Evolutionary conservation across 768 basidiomycete genomes (phyloP), one percentile per base, ranked within the genome.

Genomic region (Kwoniella sp.): DNA sequence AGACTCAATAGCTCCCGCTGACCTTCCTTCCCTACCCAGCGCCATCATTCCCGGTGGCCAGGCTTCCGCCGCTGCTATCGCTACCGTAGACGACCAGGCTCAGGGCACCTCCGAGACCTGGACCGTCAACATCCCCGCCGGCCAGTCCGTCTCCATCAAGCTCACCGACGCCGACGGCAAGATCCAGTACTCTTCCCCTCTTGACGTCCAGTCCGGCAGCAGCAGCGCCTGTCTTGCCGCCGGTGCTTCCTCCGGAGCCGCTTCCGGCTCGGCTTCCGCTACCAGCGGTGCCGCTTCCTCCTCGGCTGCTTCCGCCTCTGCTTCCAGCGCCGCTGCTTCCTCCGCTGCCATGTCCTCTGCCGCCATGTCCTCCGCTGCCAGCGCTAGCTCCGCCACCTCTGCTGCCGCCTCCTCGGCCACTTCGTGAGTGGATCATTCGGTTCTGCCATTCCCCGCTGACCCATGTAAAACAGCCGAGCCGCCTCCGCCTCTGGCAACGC

Each of bases 1-100:
- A 17, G 37, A 22, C 19, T 38, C 14, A 22, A 22, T 17, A 20
- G 19, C 5, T 38, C 23, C 23, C 19, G 19, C 37, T 50, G n/a
- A 20, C 38, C 12, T 15, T 19, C 11, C 33, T 11, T 40, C 36
- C 40, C 15, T 22, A 11, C 1, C 26, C 46, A 67, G 65, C 31
- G 59, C 57, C 66, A 65, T 88, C 53, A 76, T 79, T 53, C 68
- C 68, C 46, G 68, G 60, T 34, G 63, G 62, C 33, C 60, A 70
- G 38, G 50, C 60, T 23, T 52, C 57, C 26, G 65, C 65, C 29
- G 55, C 68, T 15, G 63, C 65, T 26, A 48, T 70, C 46, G 46
- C 36, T n/a, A 60, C 53, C 28, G 52, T 65, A 42, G 38, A 33
- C 45, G 42, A 44, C 27, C 12, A 12, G 29, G 46, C 51, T 22